Evolutionary conservation across 768 basidiomycete species (phyloP), one percentile per base, ranked within the genome.

Genomic region (Kwoniella mangroviensis): DNA sequence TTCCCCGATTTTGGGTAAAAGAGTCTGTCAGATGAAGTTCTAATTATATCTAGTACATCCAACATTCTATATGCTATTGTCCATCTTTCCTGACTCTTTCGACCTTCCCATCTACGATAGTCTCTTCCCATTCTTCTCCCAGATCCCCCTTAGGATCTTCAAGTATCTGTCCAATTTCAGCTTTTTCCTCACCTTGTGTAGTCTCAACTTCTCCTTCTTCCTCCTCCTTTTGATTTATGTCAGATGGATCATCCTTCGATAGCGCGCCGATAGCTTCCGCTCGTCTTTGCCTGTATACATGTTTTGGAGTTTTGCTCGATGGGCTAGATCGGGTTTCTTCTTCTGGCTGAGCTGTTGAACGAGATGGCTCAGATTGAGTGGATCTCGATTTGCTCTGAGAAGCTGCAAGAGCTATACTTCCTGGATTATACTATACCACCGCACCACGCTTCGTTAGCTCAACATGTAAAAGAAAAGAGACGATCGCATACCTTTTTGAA

Each of bases 401-500:
- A 15, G 65, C 55, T 21, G 65, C 55, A 3, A 41, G 49, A 13
- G 67, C 67, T 34, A 68, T 59, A 42, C 49, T 49, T 15, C 67
- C 26, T 10, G 67, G 67, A 61, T 68, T 68, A n/a, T 68, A 68
- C 67, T 68, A n/a, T 28, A 40, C 9, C 10, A 22, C 24, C 21
- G 22, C 28, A 22, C 17, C 12, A 42, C 4, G 9, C 1, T 11
- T 40, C 10, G 53, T 63, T 12, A 63, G 62, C 51, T 15, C 12
- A 58, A n/a, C 13, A 12, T 54, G 10, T 21, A 41, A 1, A n/a
- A 10, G 1, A 0, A 15, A 49, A 3, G 11, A 4, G 12, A 45
- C 21, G 65, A 12, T 19, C 4, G 41, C 55, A 22, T 34, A 78
- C 77, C 59, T 73, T 74, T 52, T 74, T 74, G 71, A 73, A 80